Base-by-base conservation (phyloP, 805 yeast genomes). In the Metschnikowia kunwiensis region DNA sequence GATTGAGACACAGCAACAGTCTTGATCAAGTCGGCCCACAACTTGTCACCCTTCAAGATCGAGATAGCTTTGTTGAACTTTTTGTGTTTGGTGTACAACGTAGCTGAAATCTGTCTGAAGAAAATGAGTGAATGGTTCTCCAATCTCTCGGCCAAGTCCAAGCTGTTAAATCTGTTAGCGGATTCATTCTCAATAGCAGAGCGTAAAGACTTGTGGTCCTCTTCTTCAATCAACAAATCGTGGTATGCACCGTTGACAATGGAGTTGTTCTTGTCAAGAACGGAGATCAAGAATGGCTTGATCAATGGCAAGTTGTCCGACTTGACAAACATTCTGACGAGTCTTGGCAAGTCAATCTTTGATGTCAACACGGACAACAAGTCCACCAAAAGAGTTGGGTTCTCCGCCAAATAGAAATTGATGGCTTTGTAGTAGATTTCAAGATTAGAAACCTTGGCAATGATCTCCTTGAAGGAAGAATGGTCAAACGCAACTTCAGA, bases 371-470 rank as follows among this genome's bases (percentile, higher is more conserved):
- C 95, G 7, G 89, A 65, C 53, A 93, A 73, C 60, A 93, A 73
- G 57, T 93, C 98, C 40, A 85, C 83, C 54, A 93, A 72, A 49
- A 91, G 74, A 37, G 89, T 80, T 45, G 98, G 98, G 63, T 88
- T 94, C 67, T 88, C 91, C 35, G 78, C 78, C 62, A 91, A 79
- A 65, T 93, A 93, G 63, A 93, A 93, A 70, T 86, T 89, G 57
- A 93, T 86, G 9, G 97, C 97, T 70, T 88, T 87, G 80, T 91
- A 93, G 68, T 89, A 93, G 41, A 93, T 88, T 71, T 93, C 98
- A 63, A 93, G 72, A 68, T 93, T 93, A 23, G 96, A 83, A 44
- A 89, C 97, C 72, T 93, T 93, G 44, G 86, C 95, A 44, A 93
- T 72, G 31, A 93, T 82, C 57, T 93, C 97, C 71, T 93, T 93